These are phyloP conservation scores for Venturiaceae sp. DNA, from an alignment of 2,329 filamentous ascomycete species.

Conservation along the genomic window DNA sequence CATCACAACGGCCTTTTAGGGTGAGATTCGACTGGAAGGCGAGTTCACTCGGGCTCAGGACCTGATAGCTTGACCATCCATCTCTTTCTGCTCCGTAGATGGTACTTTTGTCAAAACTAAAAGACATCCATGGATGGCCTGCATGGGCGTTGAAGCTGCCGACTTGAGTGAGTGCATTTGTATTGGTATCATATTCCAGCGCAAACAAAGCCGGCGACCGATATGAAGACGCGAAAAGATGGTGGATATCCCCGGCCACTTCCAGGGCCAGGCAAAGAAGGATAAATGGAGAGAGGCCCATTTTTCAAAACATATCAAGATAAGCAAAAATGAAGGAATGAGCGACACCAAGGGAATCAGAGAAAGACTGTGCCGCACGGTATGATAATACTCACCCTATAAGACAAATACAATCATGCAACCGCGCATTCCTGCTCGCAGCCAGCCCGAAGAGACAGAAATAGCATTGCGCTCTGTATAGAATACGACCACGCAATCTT, in stretches of 20 bases:
- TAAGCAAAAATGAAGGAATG: neutral
- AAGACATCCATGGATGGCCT: neutral
- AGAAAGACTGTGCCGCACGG: neutral
- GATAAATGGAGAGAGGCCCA: neutral
- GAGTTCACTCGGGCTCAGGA: neutral
- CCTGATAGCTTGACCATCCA: slow-evolving; percentile 1
- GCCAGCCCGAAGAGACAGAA: neutral
- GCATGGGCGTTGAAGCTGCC: slow-evolving; percentile 1
- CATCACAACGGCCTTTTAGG: slow-evolving; percentile 1
- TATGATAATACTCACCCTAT: neutral
- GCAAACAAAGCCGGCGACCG: neutral
- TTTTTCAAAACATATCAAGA: neutral
- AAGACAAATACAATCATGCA: neutral
- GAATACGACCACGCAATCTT: neutral
- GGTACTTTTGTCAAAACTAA: neutral
- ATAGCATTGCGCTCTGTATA: neutral
- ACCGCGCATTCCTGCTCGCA: neutral
- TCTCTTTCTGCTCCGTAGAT: slow-evolving; percentile 5
- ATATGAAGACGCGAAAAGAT: slow-evolving; percentile 81
- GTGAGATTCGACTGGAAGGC: neutral
- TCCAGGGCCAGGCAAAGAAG: neutral
- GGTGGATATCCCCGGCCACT: slow-evolving; percentile 39
- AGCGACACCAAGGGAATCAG: neutral
- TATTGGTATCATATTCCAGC: neutral
- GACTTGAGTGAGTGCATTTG: neutral